phyloP scores from a whole-genome alignment of 306 rosid genomes.

The Quercus aquifolioides region DNA sequence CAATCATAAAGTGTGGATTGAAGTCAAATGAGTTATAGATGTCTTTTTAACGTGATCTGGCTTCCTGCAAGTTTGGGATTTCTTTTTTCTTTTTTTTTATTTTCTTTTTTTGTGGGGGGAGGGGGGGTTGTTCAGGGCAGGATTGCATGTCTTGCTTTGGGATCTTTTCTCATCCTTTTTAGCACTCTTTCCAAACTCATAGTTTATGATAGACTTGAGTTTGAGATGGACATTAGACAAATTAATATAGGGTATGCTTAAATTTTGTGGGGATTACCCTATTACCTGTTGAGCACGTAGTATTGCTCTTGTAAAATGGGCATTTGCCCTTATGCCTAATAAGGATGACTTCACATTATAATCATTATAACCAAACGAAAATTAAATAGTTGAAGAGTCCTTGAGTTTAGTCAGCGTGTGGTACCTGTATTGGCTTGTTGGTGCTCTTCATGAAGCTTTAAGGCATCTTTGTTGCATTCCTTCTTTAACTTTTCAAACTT shows the following conservation, averaged over 20 bases:
- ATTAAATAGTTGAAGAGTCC: not conserved
- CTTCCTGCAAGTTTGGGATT: not conserved
- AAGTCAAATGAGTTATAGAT: not conserved
- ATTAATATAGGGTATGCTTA: not conserved
- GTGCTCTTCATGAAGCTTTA: constrained; percentile 40
- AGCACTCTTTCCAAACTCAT: not conserved
- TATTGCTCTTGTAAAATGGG: not conserved
- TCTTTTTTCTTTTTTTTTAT: no score
- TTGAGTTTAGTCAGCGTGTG: not conserved
- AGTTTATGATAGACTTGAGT: not conserved
- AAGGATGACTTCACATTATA: not conserved
- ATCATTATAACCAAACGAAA: not conserved
- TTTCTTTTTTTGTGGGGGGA: not conserved
- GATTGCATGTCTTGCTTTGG: not conserved
- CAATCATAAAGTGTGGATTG: not conserved
- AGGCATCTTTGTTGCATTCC: constrained; percentile 37
- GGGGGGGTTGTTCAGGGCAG: not conserved
- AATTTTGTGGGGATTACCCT: not conserved
- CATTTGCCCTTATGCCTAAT: not conserved
- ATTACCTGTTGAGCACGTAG: not conserved
- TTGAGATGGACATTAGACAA: not conserved
- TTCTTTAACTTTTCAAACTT: constrained; percentile 70
- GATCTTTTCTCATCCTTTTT: not conserved
- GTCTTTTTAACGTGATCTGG: not conserved
- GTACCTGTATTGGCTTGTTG: constrained; percentile 64